Evolutionary conservation across 164 flowering plant genomes (phyloP), one percentile per base, ranked within the genome.

Genomic region (Buxus sempervirens): DNA sequence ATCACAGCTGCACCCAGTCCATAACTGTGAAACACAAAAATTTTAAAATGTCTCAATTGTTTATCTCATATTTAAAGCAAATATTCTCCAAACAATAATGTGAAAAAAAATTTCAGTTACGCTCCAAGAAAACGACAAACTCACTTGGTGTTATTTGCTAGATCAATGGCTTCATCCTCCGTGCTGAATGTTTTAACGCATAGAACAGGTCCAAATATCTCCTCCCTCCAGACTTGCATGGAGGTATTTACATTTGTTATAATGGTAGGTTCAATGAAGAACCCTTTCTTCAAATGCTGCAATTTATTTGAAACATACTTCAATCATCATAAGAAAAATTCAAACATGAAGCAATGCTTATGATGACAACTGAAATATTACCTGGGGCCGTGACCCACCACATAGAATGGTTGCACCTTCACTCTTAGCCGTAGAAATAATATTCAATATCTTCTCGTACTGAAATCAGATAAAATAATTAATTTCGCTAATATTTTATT

Each of bases 171-270:
- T 77, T 96, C 99, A 9, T 89, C 91, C 79, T 96, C 99, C 45
- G 85, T 83, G 27, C 82, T 75, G 70, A 96, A 96, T 63, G 93
- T 90, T 78, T 93, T 89, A 24, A 90, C 90, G 74, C 99, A 88
- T 0, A 96, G 75, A 72, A 96, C 96, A 64, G 99, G 99, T 66
- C 98, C 99, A 77, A 96, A 96, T 56, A 90, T 98, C 84, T 96
- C 99, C 72, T 93, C 98, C 68, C 81, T 89, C 99, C 99, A 96
- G 32, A 96, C 87, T 88, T 93, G 89, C 99, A 96, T 96, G 54
- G 97, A 86, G 49, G 91, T 87, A 36, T 80, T 75, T 25, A 96
- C 91, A 77, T 93, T 84, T 62, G 82, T 83, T 63, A 96, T 86
- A 72, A 96, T 86, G 24, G 99, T 82, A 70, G 99, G 98, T 70